Conservation (phyloP, 192 early-diverging fungal species). For the Entomortierella lignicola region DNA sequence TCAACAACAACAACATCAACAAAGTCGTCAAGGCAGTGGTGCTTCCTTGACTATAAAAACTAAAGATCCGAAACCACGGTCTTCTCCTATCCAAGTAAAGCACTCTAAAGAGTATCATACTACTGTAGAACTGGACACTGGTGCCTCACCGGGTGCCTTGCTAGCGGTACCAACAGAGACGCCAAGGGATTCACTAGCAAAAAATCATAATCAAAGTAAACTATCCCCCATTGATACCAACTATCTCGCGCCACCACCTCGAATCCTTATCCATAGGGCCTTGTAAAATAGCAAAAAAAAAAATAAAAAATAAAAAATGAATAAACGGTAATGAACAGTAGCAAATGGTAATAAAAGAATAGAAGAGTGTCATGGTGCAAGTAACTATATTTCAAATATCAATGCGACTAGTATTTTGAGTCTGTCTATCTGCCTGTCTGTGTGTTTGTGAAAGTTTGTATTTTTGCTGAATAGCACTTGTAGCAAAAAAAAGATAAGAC, state of each 20-base stretch:
- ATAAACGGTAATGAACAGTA: too few relatives aligned
- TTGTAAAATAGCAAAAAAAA: conserved; percentile 19
- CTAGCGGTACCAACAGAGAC: too few relatives aligned
- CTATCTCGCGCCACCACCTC: conserved; percentile 42
- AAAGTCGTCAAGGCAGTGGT: not conserved
- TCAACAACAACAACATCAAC: conserved; percentile 24
- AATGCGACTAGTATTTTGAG: too few relatives aligned
- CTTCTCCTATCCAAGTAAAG: not conserved
- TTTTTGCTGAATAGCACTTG: not conserved
- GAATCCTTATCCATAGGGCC: conserved; percentile 38
- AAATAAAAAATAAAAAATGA: too few relatives aligned
- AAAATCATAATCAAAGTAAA: not conserved
- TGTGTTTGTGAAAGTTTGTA: not conserved
- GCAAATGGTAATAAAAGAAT: too few relatives aligned
- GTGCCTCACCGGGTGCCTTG: too few relatives aligned
- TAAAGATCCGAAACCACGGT: too few relatives aligned
- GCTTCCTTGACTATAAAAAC: not conserved
- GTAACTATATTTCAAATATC: too few relatives aligned
- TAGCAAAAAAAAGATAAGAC: not conserved
- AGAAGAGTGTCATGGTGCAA: too few relatives aligned
- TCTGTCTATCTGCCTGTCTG: not conserved
- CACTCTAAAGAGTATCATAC: too few relatives aligned
- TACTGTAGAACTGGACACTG: too few relatives aligned
- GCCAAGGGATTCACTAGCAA: too few relatives aligned
- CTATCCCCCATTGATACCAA: conserved; percentile 44